A percentile compares a stretch with the other conserved stretches of the same genome.
phyloP scores from a whole-genome alignment of 2,329 filamentous ascomycete genomes.

The Alternaria panax region DNA sequence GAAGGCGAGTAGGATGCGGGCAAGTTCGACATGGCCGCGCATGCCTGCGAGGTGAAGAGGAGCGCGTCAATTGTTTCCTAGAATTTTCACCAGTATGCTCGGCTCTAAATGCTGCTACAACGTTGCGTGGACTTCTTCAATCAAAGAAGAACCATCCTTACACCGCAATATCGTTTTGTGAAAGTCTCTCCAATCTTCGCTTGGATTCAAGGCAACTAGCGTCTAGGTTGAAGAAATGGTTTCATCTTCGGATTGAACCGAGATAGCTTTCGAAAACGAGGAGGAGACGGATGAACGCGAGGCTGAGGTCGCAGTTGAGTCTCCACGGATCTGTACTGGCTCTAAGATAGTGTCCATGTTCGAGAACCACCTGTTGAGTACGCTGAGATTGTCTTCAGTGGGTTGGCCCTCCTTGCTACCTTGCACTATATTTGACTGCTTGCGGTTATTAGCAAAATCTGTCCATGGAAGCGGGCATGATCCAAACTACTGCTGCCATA shows the following conservation, averaged over 20 bases:
- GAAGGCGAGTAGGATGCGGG: conserved; percentile 15
- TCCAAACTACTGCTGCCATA: neutral
- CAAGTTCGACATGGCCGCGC: conserved; percentile 19
- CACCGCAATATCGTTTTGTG: conserved; percentile 21
- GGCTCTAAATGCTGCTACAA: conserved; percentile 17
- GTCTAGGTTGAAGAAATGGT: neutral
- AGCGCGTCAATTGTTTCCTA: conserved; percentile 17
- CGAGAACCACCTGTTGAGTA: conserved; percentile 9
- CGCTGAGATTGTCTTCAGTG: neutral
- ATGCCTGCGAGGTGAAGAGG: conserved; percentile 27
- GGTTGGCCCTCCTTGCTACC: neutral
- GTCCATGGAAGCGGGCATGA: neutral
- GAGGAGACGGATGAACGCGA: conserved; percentile 18
- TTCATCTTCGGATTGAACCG: conserved; percentile 3
- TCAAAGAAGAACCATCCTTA: neutral
- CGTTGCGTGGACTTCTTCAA: conserved; percentile 5
- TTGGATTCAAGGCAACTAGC: neutral
- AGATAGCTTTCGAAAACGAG: neutral
- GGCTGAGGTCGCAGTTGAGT: conserved; percentile 5
- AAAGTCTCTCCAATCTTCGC: conserved; percentile 22
- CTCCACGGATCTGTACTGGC: neutral
- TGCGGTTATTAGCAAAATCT: neutral
- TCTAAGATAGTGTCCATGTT: conserved; percentile 17
- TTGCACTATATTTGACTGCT: neutral
- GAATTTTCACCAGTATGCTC: conserved; percentile 15